Conservation (phyloP, 139 green algal genomes). For the Klebsormidium nitens region DNA sequence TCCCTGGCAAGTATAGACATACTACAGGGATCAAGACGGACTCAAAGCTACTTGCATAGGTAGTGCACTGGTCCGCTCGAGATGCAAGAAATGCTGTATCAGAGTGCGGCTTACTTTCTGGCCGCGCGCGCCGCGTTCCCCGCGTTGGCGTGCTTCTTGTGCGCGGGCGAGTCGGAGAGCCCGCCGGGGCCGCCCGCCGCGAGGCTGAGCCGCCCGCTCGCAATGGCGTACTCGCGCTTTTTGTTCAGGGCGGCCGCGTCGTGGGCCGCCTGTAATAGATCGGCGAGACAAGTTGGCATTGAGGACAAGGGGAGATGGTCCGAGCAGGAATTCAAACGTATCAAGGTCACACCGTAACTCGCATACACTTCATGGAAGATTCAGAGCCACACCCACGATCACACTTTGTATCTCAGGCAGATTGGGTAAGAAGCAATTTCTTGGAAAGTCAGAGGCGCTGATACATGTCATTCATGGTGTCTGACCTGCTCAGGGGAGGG, state of each 20-base stretch:
- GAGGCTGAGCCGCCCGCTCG: not conserved
- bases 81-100: too few species aligned
- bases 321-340: too few species aligned
- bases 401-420: not conserved
- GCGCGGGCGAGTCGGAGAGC: not conserved
- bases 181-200: not conserved
- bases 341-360: too few species aligned
- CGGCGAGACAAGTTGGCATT: too few species aligned
- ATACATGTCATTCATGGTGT: not conserved
- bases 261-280: too few species aligned
- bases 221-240: not conserved
- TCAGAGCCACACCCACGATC: too few species aligned
- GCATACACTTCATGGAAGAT: too few species aligned
- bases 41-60: not conserved
- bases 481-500: constrained; percentile 51
- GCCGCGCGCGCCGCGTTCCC: not conserved
- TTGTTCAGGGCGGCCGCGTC: too few species aligned
- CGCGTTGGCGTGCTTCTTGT: not conserved
- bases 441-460: too few species aligned
- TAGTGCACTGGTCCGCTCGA: too few species aligned
- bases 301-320: too few species aligned
- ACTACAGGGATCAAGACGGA: not conserved
- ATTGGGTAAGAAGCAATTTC: too few species aligned
- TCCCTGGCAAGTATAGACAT: not conserved
- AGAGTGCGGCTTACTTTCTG: not conserved